phyloP scores from a whole-genome alignment of 352 stramenopile species.

The Phytophthora capsici region DNA sequence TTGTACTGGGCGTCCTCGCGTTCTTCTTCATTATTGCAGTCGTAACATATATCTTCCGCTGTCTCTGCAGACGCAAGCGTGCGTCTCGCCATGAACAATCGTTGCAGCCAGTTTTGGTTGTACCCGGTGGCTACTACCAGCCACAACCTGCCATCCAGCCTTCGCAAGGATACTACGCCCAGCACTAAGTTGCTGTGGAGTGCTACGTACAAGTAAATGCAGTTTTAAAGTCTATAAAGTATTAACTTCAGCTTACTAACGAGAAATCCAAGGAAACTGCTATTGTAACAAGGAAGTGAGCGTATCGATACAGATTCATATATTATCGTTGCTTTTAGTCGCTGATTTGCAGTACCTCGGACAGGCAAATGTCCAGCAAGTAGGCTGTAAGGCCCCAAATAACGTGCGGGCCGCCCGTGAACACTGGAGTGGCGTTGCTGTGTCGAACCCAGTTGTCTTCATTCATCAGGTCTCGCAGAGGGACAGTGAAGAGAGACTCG shows the following conservation, averaged over 20 bases:
- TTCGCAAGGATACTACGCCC: conserved; percentile 41
- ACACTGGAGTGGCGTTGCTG: conserved; percentile 91
- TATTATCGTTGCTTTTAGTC: conserved; percentile 5
- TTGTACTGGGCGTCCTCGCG: conserved; percentile 44
- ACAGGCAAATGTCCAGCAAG: conserved; percentile 91
- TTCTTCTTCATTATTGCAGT: conserved; percentile 45
- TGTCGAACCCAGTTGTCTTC: conserved; percentile 81
- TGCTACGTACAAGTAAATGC: conserved; percentile 11
- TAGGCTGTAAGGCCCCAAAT: conserved; percentile 98
- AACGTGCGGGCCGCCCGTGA: conserved; percentile 94
- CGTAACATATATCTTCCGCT: conserved; percentile 41
- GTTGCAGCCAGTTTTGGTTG: conserved; percentile 38
- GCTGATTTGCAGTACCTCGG: conserved; percentile 65
- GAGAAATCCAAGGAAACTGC: conserved; percentile 5
- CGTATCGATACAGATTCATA: conserved; percentile 35
- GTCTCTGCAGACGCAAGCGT: conserved; percentile 32
- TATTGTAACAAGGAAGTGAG: not conserved
- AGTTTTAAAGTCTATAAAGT: conserved; percentile 40
- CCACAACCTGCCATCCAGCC: conserved; percentile 32
- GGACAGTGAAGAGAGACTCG: conserved; percentile 95
- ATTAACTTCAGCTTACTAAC: conserved; percentile 14
- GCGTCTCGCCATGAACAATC: conserved; percentile 29
- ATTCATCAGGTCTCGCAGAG: conserved; percentile 89
- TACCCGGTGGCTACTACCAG: conserved; percentile 44
- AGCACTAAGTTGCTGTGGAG: conserved; percentile 14